A percentile compares a stretch with the other conserved stretches of the same genome.
Conservation (phyloP, 73 alveolate species). For the Paramecium primaurelia region DNA sequence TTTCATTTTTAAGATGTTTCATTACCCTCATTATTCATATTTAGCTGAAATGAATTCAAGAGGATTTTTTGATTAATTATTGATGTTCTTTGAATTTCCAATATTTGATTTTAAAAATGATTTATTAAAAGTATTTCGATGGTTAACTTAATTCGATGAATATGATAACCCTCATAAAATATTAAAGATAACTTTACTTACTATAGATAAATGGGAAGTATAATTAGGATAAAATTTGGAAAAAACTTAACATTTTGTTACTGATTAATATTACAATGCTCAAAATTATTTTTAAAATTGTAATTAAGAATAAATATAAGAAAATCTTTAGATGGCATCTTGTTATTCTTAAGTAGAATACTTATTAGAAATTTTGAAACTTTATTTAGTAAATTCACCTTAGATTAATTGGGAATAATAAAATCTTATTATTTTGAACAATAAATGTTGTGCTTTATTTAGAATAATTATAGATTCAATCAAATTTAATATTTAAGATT, state of each 20-base stretch:
- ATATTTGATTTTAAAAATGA: background rate
- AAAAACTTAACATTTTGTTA: background rate
- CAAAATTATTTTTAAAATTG: background rate
- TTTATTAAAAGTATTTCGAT: background rate
- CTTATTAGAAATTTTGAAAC: background rate
- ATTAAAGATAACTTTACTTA: background rate
- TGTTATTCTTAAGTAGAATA: background rate
- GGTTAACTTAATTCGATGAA: background rate
- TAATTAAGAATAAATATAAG: background rate
- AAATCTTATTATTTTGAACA: background rate
- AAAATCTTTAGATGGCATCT: background rate
- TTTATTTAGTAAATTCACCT: background rate
- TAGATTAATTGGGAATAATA: background rate
- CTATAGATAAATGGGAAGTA: background rate
- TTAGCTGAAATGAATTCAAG: background rate
- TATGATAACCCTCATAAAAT: background rate
- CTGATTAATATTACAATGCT: background rate
- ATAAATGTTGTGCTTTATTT: background rate
- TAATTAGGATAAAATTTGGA: background rate
- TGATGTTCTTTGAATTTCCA: background rate
- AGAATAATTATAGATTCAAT: background rate
- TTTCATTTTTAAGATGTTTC: background rate
- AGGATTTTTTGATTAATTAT: background rate
- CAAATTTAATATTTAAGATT: background rate
- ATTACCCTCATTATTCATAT: background rate